Conservation (phyloP, 2,329 filamentous ascomycete species). For the Tolypocladium tundrense region DNA sequence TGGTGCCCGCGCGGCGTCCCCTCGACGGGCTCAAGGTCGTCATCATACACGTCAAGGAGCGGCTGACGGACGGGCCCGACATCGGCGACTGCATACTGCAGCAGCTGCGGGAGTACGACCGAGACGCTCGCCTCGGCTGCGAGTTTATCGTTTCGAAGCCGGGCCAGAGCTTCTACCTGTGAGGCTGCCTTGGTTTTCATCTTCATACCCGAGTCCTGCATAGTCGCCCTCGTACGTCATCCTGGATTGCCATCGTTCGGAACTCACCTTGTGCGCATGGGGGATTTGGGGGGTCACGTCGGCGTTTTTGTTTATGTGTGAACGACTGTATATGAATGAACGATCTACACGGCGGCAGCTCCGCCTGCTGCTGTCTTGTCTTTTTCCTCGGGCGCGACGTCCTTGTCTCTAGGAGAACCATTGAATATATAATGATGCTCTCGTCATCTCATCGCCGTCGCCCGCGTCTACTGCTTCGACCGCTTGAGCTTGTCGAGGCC, state of each 20-base stretch:
- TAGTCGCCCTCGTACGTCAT: background rate
- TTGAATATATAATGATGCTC: background rate
- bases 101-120: conserved; percentile 59
- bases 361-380: background rate
- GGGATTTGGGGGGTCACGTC: background rate
- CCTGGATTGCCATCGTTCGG: background rate
- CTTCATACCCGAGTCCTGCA: background rate
- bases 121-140: conserved; percentile 59
- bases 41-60: conserved; percentile 91
- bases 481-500: conserved; percentile 47
- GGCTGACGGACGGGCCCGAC: conserved; percentile 60
- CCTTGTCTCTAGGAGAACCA: background rate
- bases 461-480: conserved; percentile 9
- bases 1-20: conserved; percentile 26
- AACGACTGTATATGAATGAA: conserved; percentile 5
- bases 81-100: conserved; percentile 54
- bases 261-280: background rate
- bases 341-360: background rate
- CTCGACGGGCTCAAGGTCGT: conserved; percentile 69
- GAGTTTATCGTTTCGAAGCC: conserved; percentile 63
- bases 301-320: background rate
- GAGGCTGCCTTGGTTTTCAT: conserved; percentile 10
- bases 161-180: conserved; percentile 51
- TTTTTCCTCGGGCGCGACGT: background rate
- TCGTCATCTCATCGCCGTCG: background rate